Base-by-base conservation (phyloP, 148 eudicot species). In the Polygonum maritimum region DNA sequence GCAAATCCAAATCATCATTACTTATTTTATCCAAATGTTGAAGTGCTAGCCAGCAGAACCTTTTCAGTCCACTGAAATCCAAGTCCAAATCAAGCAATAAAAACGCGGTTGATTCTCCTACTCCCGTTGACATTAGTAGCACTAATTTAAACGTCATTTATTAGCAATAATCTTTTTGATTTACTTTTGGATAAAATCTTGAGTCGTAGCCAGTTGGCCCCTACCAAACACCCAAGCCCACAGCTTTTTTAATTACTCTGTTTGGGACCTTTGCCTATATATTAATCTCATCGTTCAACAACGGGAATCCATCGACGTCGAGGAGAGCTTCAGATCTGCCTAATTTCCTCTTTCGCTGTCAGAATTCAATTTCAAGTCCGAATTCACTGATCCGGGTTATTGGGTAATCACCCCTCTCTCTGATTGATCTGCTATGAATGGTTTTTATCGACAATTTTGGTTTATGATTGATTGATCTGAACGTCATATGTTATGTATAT, bases 251-350 rank as follows among this genome's bases (percentile, higher is more conserved):
- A 7, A 7, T 39, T 39, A 39, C 41, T 39, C 41, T 39, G 41
- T 4, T 7, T 39, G 7, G 47, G 47, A 10, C 45, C 45, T 41
- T 41, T 22, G n/a, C 40, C 2, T 67, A 67, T 36, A 67, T 36
- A 67, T 26, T 26, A 13, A 65, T 44, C 47, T 44, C 47, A 5
- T 35, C 71, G 71, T 65, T 35, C 41, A 14, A 15, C 36, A 38
- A 77, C 80, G 47, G 47, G 9, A 44, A 39, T 7, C 41, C 82
- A 76, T 83, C 71, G 74, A 80, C 82, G 74, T 75, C 79, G 74
- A 83, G 79, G 82, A 54, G 40, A 79, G 84, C 79, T 82, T 79
- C 75, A 72, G 75, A 72, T 72, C 75, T 72, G 75, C 33, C 26
- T 41, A 36, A 16, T 26, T 35, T 3, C 80, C 82, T n/a, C 48